Evolutionary conservation across 1,284 basidiomycete species (phyloP).

Genomic region (Boletus sp.): DNA sequence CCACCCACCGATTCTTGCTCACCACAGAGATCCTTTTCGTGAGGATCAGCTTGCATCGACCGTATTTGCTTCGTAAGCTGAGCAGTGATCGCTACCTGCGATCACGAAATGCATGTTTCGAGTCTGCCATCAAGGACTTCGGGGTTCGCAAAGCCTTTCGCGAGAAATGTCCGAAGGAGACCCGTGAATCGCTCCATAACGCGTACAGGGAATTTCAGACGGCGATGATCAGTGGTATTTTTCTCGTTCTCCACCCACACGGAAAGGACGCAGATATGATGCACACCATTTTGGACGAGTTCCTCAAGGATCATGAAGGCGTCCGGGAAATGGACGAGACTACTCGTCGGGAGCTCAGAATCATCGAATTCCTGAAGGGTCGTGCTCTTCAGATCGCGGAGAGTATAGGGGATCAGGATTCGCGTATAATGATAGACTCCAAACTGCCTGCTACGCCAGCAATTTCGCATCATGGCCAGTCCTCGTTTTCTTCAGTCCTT

Average conservation of each 20-base stretch:
- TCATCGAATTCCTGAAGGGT: slow-evolving; percentile 75
- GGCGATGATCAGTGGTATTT: slow-evolving; percentile 85
- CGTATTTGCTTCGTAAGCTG: slow-evolving; percentile 75
- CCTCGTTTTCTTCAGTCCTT: slow-evolving; percentile 44
- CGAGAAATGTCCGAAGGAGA: slow-evolving; percentile 60
- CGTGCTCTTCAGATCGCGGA: slow-evolving; percentile 62
- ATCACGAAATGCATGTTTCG: slow-evolving; percentile 78
- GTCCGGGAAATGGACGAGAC: slow-evolving; percentile 77
- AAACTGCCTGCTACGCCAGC: slow-evolving; percentile 45
- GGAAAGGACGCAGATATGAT: slow-evolving; percentile 69
- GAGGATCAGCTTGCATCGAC: slow-evolving; percentile 76
- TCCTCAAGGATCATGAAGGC: slow-evolving; percentile 73
- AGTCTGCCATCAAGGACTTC: slow-evolving; percentile 78
- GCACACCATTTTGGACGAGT: slow-evolving; percentile 77
- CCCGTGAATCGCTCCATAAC: slow-evolving; percentile 70
- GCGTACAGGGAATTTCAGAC: slow-evolving; percentile 85
- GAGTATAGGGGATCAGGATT: slow-evolving; percentile 29
- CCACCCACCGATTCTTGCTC: slow-evolving; percentile 78
- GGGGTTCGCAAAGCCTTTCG: slow-evolving; percentile 70
- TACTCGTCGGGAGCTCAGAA: slow-evolving; percentile 76
- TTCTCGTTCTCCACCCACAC: slow-evolving; percentile 75
- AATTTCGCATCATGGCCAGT: slow-evolving; percentile 33
- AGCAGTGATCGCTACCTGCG: slow-evolving; percentile 75
- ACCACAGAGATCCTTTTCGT: slow-evolving; percentile 82
- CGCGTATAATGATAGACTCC: slow-evolving; percentile 34